A percentile compares a stretch with the other conserved stretches of the same genome.
phyloP scores from a whole-genome alignment of 2,329 filamentous ascomycete species.

The Fusarium newnesense region DNA sequence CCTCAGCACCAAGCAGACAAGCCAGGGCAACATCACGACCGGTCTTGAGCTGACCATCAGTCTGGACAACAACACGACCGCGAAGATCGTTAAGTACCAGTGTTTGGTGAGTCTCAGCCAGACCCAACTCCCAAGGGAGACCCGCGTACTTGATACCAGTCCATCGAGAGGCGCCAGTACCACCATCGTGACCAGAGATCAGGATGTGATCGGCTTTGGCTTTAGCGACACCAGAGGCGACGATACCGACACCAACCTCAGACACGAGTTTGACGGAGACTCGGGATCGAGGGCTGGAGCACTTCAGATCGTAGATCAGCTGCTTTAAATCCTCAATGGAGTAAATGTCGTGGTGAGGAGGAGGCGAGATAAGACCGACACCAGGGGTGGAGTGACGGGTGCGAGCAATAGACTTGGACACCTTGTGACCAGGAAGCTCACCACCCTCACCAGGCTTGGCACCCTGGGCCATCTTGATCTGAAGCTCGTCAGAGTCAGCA shows the following conservation, averaged over 20 bases:
- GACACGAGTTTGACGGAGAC: constrained; percentile 98
- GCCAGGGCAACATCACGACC: constrained; percentile 95
- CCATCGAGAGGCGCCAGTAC: constrained; percentile 96
- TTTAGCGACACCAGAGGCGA: constrained; percentile 96
- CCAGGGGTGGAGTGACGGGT: constrained; percentile 96
- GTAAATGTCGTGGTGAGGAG: constrained; percentile 98
- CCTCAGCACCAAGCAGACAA: constrained; percentile 94
- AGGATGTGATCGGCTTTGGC: constrained; percentile 97
- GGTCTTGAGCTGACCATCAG: constrained; percentile 92
- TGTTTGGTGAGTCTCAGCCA: constrained; percentile 97
- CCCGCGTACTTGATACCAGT: constrained; percentile 99
- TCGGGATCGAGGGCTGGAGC: constrained; percentile 89
- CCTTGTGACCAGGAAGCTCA: constrained; percentile 96
- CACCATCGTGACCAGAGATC: constrained; percentile 96
- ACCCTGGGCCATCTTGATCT: constrained; percentile 99
- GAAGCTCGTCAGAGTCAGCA: constrained; percentile 92
- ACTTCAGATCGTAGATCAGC: constrained; percentile 97
- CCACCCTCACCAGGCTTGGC: constrained; percentile 98
- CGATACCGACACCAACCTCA: constrained; percentile 96
- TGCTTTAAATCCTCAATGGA: constrained; percentile 98
- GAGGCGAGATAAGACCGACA: constrained; percentile 94
- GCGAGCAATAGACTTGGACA: constrained; percentile 91
- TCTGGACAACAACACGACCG: constrained; percentile 95
- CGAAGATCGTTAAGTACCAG: constrained; percentile 94
- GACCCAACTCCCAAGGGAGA: constrained; percentile 95